These are phyloP conservation scores for Beta corolliflora DNA, from an alignment of 179 eudicot genomes.

Conservation along the genomic window DNA sequence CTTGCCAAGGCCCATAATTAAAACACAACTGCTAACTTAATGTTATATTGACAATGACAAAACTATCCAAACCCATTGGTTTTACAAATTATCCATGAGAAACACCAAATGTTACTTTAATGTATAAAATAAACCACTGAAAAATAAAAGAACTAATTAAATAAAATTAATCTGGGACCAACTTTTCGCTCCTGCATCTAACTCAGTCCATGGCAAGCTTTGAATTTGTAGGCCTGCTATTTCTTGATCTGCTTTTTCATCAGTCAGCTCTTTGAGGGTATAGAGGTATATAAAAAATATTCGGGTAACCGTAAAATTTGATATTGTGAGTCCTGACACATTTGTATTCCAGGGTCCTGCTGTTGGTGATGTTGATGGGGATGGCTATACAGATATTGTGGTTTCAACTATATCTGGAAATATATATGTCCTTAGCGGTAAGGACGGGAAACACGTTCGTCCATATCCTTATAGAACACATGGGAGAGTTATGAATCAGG, in stretches of 20 bases:
- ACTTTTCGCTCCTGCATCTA: not conserved
- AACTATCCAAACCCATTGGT: too few relatives aligned
- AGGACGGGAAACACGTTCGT: constrained; percentile 74
- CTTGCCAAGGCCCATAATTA: too few relatives aligned
- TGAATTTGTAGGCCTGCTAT: not conserved
- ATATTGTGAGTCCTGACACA: constrained; percentile 12
- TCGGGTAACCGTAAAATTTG: not conserved
- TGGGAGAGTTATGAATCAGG: constrained; percentile 96
- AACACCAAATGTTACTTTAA: too few relatives aligned
- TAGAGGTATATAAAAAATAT: not conserved
- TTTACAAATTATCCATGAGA: too few relatives aligned
- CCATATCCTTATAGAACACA: constrained; percentile 97
- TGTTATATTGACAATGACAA: too few relatives aligned
- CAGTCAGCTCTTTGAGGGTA: not conserved
- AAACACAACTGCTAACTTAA: too few relatives aligned
- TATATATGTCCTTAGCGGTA: constrained; percentile 89
- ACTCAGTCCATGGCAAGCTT: not conserved
- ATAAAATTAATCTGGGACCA: too few relatives aligned
- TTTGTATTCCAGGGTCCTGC: constrained; percentile 64
- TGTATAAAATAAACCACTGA: too few relatives aligned
- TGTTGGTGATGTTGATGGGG: constrained; percentile 97
- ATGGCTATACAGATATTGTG: constrained; percentile 92
- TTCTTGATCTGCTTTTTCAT: not conserved
- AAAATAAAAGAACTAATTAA: too few relatives aligned
- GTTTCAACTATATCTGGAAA: constrained; percentile 92